A percentile compares a stretch with the other conserved stretches of the same genome.
Conservation (phyloP, 129 eudicot species). For the Solidago caesia region DNA sequence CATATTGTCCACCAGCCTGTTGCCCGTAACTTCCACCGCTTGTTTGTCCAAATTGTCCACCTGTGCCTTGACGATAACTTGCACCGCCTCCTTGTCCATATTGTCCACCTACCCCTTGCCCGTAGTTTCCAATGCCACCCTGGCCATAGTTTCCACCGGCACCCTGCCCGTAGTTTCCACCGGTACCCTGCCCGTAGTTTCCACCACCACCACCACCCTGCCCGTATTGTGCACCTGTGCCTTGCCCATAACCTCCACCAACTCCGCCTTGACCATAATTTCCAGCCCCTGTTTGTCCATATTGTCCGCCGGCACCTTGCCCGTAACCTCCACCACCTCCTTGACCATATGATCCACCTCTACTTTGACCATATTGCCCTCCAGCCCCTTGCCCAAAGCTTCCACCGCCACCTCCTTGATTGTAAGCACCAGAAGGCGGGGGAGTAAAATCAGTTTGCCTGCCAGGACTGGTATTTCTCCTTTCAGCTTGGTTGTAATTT, state of each 20-base stretch:
- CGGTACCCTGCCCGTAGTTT: conserved; percentile 28
- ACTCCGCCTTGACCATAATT: conserved; percentile 24
- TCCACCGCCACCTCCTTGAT: conserved; percentile 37
- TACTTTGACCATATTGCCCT: conserved; percentile 30
- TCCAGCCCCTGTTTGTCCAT: conserved; percentile 31
- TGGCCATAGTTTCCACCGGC: conserved; percentile 33
- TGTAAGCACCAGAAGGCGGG: conserved; percentile 36
- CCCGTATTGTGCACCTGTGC: conserved; percentile 21
- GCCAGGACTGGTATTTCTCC: conserved; percentile 28
- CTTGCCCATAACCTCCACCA: conserved; percentile 28
- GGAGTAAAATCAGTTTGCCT: conserved; percentile 38
- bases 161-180: conserved; percentile 29
- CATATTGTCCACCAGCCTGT: conserved; percentile 31
- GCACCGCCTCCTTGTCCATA: conserved; percentile 33
- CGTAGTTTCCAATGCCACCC: conserved; percentile 32
- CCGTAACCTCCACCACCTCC: conserved; percentile 27
- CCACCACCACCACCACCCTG: conserved; percentile 25
- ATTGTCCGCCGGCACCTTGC: conserved; percentile 33
- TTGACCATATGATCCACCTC: conserved; percentile 28
- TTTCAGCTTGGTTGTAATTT: conserved; percentile 38
- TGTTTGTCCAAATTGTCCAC: conserved; percentile 25
- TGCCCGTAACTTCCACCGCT: conserved; percentile 12
- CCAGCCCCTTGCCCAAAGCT: conserved; percentile 28
- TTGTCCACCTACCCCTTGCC: conserved; percentile 32
- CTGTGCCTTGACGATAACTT: conserved; percentile 13